Evolutionary conservation across 2,329 filamentous ascomycete species (phyloP), one percentile per base, ranked within the genome.

Genomic region (Capronia coronata): DNA sequence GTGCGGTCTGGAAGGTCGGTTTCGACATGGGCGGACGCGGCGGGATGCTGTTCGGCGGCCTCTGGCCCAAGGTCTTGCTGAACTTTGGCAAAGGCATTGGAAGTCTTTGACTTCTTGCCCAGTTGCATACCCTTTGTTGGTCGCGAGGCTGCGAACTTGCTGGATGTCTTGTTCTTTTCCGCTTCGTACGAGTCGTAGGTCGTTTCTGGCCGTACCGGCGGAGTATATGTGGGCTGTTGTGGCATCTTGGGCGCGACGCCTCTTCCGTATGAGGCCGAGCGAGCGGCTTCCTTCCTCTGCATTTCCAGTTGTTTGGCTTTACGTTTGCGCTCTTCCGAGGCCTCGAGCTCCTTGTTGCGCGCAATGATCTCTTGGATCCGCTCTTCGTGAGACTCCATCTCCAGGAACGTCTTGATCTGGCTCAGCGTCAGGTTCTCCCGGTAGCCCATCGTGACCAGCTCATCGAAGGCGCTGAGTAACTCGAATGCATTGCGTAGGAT

Each of bases 331-430:
- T 98, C 93, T 68, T 98, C 93, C 47, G 86, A 95, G 8, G 93
- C 94, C 71, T 98, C 93, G 61, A 98, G 77, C 71, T 98, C 94
- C 75, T 98, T 98, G 78, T 98, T 98, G 82, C 88, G 79, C 55
- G 89, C 88, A 65, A 96, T 96, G 57, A 96, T 98, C 67, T 96
- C 93, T 70, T 98, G 93, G 61, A 98, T 97, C 66, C 93, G 83
- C 77, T 98, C 93, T 71, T 98, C 94, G 65, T 98, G 93, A 70
- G 86, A 93, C 71, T 98, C 93, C 93, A 98, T 98, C 66, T 97
- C 94, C 61, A 98, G 71, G 76, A 98, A 98, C 2, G 93, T 96
- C 78, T 94, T 96, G 75, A 98, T 98, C 72, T 98, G 94, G 70
- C 83, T 87, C 63, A 98, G 80, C 19, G 91, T 94, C 61, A 98